Base-by-base conservation (phyloP, 495 filamentous ascomycete genomes). In the Podospora conica region DNA sequence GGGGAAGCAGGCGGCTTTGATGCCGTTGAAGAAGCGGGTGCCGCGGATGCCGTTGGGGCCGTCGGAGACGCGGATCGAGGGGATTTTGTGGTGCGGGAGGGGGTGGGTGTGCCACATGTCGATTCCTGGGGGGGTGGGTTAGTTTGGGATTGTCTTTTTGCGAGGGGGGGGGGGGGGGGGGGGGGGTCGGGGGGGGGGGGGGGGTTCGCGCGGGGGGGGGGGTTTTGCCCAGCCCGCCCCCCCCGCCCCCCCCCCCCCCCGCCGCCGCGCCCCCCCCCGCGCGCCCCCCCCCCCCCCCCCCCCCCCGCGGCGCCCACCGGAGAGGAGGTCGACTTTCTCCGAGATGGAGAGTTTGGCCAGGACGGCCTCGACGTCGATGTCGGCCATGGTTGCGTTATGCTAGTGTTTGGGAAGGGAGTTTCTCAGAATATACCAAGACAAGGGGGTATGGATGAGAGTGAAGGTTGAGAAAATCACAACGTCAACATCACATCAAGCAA, bases 11-110 rank as follows among this genome's bases (percentile, higher is more conserved):
- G 88, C 88, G 20, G 88, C 84, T 62, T 84, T 84, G 53, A 85
- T 79, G 22, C 88, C 88, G 66, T 90, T 87, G 76, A 90, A 90
- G 77, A 90, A 90, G n/a, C 84, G 81, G 5, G 87, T 88, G 9
- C 90, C 90, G 29, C 89, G 86, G 15, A 89, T 86, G 21, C 89
- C 90, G 72, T 92, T 92, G 27, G 90, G 90, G 3, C 90, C 90
- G 71, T 92, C 90, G 23, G 87, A 88, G 63, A 87, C 82, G 54
- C 88, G 87, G 28, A 91, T 71, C 1, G 85, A 78, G 15, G 88
- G 88, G 66, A 91, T 81, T 25, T 81, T 81, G 33, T 87, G 79
- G 21, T 81, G 69, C 4, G 82, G 82, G 9, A 91, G 74, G 12
- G 84, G 61, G 9, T 80, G 82, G 9, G 87, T 90, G 67, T 89